Base-by-base conservation (phyloP, 768 basidiomycete species). In the Russula sp. region DNA sequence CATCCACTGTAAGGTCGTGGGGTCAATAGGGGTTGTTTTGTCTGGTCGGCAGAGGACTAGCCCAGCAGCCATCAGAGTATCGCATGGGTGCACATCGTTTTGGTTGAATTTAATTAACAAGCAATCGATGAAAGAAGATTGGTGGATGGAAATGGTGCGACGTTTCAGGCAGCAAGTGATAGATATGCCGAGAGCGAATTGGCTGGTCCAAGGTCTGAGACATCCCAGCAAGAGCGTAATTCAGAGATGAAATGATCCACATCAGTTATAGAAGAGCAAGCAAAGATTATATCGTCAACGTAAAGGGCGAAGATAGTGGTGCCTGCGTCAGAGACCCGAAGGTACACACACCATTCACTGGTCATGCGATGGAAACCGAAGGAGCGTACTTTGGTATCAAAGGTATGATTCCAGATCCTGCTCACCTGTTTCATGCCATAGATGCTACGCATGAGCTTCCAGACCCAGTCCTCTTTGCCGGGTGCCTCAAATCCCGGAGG, bases 291-390 rank as follows among this genome's bases (percentile, higher is more conserved):
- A 6, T 43, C 16, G n/a, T 43, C 18, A 1, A 43, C 14, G 7
- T 43, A 29, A 2, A 48, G 11, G 13, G 22, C 25, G 7, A 48
- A 48, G 10, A 48, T 34, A 14, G 16, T 48, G 0, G 4, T 48
- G 1, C 29, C 47, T 0, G 29, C 13, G 2, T 13, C 1, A 0
- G 29, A 14, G 5, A 16, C 1, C 0, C 25, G 6, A 5, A 1
- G 13, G 29, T 48, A 48, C 0, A 48, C 7, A 13, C 47, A 48
- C 47, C 47, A 48, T 5, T 48, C 46, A 9, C 46, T 25, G 5
- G 25, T 9, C 6, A 47, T 8, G 1, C 22, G 10, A 7, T 25
- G 5, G 25, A 47, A 47, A 1, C 46, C 46, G 1, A 8, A 29
- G 20, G 5, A 5, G 4, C 25, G 2, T 0, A 47, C 22, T 5